Conservation (phyloP, 2,329 filamentous ascomycete genomes). For the Neofusicoccum umdonicola region DNA sequence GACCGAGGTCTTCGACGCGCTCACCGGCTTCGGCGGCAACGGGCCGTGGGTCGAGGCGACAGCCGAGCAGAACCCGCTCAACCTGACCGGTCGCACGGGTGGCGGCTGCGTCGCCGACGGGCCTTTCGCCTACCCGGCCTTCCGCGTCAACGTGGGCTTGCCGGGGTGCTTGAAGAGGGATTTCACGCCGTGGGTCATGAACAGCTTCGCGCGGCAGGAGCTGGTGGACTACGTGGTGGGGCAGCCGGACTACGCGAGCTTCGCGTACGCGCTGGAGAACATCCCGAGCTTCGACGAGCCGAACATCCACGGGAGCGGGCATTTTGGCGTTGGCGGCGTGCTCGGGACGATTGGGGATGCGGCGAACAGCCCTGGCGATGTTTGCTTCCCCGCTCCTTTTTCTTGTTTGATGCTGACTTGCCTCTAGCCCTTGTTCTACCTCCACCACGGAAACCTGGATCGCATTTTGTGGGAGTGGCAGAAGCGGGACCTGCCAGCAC, state of each 20-base stretch:
- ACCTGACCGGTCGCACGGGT: conserved; percentile 39
- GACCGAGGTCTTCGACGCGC: conserved; percentile 23
- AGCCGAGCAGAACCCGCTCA: conserved; percentile 24
- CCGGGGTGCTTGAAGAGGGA: conserved; percentile 32
- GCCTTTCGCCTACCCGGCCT: conserved; percentile 43
- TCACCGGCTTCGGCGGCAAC: conserved; percentile 35
- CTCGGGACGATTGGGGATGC: conserved; percentile 33
- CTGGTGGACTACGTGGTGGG: conserved; percentile 26
- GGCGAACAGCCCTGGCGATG: conserved; percentile 34
- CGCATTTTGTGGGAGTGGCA: conserved; percentile 53
- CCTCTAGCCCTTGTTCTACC: conserved; percentile 31
- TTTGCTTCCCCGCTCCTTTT: background rate
- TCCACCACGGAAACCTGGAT: conserved; percentile 51
- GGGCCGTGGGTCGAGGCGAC: conserved; percentile 29
- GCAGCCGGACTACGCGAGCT: conserved; percentile 29
- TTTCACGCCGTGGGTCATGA: conserved; percentile 28
- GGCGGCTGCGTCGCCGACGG: conserved; percentile 56
- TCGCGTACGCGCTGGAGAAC: conserved; percentile 29
- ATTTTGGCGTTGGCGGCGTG: conserved; percentile 35
- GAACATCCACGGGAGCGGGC: conserved; percentile 36
- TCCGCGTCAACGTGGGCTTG: conserved; percentile 26
- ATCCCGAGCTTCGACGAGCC: conserved; percentile 26
- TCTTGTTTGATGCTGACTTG: background rate
- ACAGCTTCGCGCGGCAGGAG: conserved; percentile 23
- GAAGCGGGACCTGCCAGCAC: conserved; percentile 37